Evolutionary conservation across 2,329 filamentous ascomycete genomes (phyloP), one percentile per base, ranked within the genome.

Genomic region (Colletotrichum nymphaeae): DNA sequence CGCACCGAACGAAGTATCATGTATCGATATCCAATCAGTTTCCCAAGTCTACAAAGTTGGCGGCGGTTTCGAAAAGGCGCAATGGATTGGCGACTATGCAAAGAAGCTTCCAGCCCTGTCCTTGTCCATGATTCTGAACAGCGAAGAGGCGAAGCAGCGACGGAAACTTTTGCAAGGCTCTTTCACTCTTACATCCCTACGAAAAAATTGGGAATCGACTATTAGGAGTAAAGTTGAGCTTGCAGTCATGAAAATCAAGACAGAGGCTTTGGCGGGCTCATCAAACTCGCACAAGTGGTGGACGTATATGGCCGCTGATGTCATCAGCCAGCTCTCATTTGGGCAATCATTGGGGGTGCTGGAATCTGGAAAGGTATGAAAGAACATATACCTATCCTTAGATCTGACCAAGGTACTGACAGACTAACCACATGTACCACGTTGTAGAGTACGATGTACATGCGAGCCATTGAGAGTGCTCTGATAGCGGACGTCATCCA

Each of bases 281-380:
- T 81, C 80, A 0, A 88, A 91, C 73, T 78, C 90, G 0, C 82
- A 84, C 73, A 89, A 89, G 71, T 91, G 88, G 88, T 87, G 83
- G 80, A 78, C 85, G 5, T 88, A 88, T 67, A 85, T 89, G 82
- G 79, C 88, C 0, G 88, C 88, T 0, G 89, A 91, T 75, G 79
- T 89, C 0, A 88, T 90, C 59, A 87, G 84, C 0, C 83, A 89
- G 62, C 77, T 91, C 11, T 85, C 81, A 1, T 91, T 91, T 78
- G 88, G 89, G 0, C 84, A 89, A 26, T 87, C 87, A 0, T 90
- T 90, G 71, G 78, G 79, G 0, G 87, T 87, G 81, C 77, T 91
- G 7, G 87, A 90, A 64, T 77, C 78, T 4, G 87, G 87, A 14
- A 78, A 86, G 80, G 87, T 88, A 76, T 69, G 79, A 11, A 53